phyloP scores from a whole-genome alignment of 345 rosid genomes.

The Xanthoceras sorbifolium region DNA sequence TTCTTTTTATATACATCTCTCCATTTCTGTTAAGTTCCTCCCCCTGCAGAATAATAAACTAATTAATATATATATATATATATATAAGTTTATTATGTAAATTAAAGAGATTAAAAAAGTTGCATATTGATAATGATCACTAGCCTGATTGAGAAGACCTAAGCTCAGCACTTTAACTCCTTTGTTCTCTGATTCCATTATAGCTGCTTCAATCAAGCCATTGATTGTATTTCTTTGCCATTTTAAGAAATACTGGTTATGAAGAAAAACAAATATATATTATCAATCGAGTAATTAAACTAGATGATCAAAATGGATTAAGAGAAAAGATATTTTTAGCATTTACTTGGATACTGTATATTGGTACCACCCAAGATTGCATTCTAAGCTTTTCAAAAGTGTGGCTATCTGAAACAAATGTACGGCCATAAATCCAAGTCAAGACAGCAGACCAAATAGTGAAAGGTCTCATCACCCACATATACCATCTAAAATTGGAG shows the following conservation, averaged over 20 bases:
- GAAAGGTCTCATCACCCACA: constrained; percentile 44
- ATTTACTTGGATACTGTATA: constrained; percentile 28
- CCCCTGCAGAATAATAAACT: too few species aligned
- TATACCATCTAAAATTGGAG: constrained; percentile 32
- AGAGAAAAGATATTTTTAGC: background rate
- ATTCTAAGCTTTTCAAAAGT: constrained; percentile 29
- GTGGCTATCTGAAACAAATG: constrained; percentile 36
- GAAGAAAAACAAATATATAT: background rate
- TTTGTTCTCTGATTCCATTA: constrained; percentile 39
- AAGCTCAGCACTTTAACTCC: constrained; percentile 47
- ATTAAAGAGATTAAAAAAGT: too few species aligned
- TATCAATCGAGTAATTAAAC: background rate
- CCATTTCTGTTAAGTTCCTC: too few species aligned
- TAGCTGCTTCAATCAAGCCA: constrained; percentile 42
- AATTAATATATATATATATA: too few species aligned
- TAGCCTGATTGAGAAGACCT: constrained; percentile 48
- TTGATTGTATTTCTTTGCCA: constrained; percentile 42
- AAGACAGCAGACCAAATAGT: constrained; percentile 36
- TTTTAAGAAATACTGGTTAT: constrained; percentile 32
- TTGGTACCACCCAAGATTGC: constrained; percentile 42
- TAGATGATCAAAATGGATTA: too few species aligned
- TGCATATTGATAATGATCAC: too few species aligned
- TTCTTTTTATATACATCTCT: background rate
- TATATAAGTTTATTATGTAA: too few species aligned
- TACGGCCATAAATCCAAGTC: constrained; percentile 24